Evolutionary conservation across 768 basidiomycete species (phyloP).

Genomic region (Chalciporus piperatus): DNA sequence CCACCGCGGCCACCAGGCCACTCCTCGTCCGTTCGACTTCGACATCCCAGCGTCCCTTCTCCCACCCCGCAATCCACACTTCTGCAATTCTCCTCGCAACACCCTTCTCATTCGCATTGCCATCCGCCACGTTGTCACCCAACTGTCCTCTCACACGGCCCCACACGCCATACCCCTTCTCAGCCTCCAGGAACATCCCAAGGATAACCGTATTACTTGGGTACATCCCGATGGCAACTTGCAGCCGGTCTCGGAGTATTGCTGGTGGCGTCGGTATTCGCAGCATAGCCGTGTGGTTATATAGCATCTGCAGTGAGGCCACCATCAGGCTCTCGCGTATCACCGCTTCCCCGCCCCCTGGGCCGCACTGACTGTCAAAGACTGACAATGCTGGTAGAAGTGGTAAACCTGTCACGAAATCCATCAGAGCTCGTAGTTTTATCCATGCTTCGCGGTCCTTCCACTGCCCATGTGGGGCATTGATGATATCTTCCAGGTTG

Average conservation of each 20-base stretch:
- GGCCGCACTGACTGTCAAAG: constrained; percentile 33
- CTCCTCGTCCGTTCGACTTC: constrained; percentile 71
- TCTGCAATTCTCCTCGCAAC: constrained; percentile 61
- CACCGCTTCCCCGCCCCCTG: constrained; percentile 6
- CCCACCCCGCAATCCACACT: constrained; percentile 81
- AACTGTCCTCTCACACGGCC: constrained; percentile 60
- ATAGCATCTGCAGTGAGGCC: constrained; percentile 56
- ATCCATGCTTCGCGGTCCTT: constrained; percentile 65
- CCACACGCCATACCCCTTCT: constrained; percentile 79
- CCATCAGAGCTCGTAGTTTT: constrained; percentile 61
- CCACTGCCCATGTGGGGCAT: constrained; percentile 37
- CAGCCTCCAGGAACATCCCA: constrained; percentile 71
- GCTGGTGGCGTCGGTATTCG: constrained; percentile 57
- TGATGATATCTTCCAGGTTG: constrained; percentile 51
- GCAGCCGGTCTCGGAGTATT: constrained; percentile 55
- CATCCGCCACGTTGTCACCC: constrained; percentile 40
- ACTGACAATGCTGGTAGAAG: constrained; percentile 38
- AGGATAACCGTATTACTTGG: constrained; percentile 71
- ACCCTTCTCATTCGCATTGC: constrained; percentile 46
- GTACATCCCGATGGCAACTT: constrained; percentile 53
- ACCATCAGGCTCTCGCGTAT: constrained; percentile 53
- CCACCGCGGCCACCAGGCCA: constrained; percentile 58
- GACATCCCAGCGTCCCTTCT: constrained; percentile 63
- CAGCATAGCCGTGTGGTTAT: constrained; percentile 53
- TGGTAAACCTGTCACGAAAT: constrained; percentile 51